Percentiles rank a stretch among this genome's conserved stretches.
phyloP scores from a whole-genome alignment of 2,329 filamentous ascomycete genomes.

The Penicillium sp. region DNA sequence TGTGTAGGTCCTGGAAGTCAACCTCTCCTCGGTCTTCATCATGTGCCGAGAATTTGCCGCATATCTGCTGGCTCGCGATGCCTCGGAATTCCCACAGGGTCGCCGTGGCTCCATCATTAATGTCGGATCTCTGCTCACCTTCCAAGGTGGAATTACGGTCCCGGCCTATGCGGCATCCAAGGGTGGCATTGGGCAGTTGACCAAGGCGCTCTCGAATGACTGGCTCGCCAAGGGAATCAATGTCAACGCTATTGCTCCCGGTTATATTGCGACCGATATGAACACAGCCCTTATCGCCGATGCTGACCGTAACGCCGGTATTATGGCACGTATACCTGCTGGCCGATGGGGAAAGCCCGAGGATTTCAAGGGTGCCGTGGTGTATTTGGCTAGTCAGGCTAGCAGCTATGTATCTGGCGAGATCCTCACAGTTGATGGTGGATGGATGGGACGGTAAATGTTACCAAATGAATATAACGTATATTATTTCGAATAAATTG shows the following conservation, averaged over 20 bases:
- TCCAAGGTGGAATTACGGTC: conserved; percentile 85
- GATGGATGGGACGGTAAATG: conserved; percentile 81
- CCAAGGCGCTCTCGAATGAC: conserved; percentile 54
- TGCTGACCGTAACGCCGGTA: conserved; percentile 66
- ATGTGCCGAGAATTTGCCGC: conserved; percentile 40
- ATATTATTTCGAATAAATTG: background rate
- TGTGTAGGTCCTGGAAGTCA: conserved; percentile 73
- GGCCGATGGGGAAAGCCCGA: conserved; percentile 80
- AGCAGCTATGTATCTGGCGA: conserved; percentile 81
- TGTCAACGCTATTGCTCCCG: conserved; percentile 63
- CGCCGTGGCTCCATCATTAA: conserved; percentile 66
- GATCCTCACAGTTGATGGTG: conserved; percentile 79
- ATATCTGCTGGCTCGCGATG: conserved; percentile 32
- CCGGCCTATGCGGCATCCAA: conserved; percentile 42
- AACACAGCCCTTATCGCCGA: conserved; percentile 79
- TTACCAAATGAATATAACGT: background rate
- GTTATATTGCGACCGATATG: conserved; percentile 65
- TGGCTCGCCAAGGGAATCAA: conserved; percentile 56
- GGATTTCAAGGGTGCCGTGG: conserved; percentile 80
- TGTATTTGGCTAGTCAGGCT: conserved; percentile 74
- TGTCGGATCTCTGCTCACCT: conserved; percentile 75
- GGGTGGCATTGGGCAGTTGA: conserved; percentile 41
- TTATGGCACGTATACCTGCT: conserved; percentile 77
- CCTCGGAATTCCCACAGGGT: conserved; percentile 30
- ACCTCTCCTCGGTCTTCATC: conserved; percentile 76